Base-by-base conservation (phyloP, 768 basidiomycete species). In the Lactifluus rugatus region DNA sequence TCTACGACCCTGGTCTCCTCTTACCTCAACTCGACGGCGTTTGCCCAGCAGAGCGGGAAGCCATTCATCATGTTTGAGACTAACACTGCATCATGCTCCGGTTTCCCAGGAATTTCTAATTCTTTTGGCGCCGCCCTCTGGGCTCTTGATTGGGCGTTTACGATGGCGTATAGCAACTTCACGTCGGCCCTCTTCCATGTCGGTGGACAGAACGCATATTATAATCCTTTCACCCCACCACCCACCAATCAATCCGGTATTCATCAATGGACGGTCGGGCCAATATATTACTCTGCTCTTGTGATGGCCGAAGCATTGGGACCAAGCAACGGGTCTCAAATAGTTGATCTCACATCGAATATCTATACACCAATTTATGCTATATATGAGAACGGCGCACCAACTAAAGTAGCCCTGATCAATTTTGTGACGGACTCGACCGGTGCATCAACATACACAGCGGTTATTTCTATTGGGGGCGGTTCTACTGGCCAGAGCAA, bases 191-290 rank as follows among this genome's bases (percentile, higher is more conserved):
- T 74, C 44, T 68, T 75, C 46, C 76, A 87, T 60, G 71, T 85
- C 54, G 84, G 84, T 69, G 84, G 85, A 44, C 79, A 83, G 70
- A 78, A 76, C 55, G 81, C 79, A 0, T 82, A 72, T 66, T 86
- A 87, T 65, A 87, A 87, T 70, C 71, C 62, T 23, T 71, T 71
- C 61, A 71, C 74, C 60, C 77, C 81, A 0, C 79, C 79, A 1
- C 78, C 78, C 3, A 74, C 68, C 17, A 85, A 83, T 63, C 74
- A 81, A 61, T 77, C 81, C 0, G 62, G 72, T 0, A 80, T 74
- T 68, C 77, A 78, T 55, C 73, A 85, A 69, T 91, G 87, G 87
- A 85, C 85, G 1, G 75, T 87, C 31, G 87, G 86, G 3, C 78
- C 85, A 0, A 70, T 84, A 48, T 89, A 85, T 71, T 92, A 92